Evolutionary conservation across 2,329 filamentous ascomycete species (phyloP), one percentile per base, ranked within the genome.

Genomic region (Aspergillus sojae): DNA sequence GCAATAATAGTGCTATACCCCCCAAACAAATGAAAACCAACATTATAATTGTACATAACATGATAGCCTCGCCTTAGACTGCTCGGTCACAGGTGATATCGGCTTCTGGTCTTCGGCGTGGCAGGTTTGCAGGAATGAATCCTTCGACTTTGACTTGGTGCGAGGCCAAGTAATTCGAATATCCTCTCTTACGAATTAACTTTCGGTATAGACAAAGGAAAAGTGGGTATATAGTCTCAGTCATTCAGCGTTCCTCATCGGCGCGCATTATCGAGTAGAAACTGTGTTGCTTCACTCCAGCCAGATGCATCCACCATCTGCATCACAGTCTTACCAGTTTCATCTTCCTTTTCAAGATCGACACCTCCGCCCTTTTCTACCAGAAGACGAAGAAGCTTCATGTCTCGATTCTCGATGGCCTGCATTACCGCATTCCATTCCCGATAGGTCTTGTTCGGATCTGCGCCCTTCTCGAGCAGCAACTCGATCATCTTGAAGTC

Each of bases 381-480:
- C 4, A 90, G 74, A 23, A 89, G 73, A 54, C 76, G 80, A 45
- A 90, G 77, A 14, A 89, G 79, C 3, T 79, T 72, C 2, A 81
- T 73, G 65, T 90, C 86, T 19, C 88, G 87, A 69, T 88, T 87
- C 77, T 90, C 88, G 14, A 90, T 79, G 0, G 87, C 86, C 74
- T 90, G 87, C 77, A 90, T 86, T 60, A 89, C 81, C 21, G 83
- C 87, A 71, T 87, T 90, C 85, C 88, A 89, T 5, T 86, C 87
- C 0, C 88, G 84, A 75, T 90, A 90, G 65, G 89, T 79, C 74
- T 86, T 85, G 77, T 91, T 91, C 55, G 89, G 87, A 69, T 91
- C 87, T 1, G 87, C 89, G 11, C 89, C 89, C 64, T 84, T 82
- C 12, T 83, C 83, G 9, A 91, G 81, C 6, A 91, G 80, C 77